Evolutionary conservation across 2,329 filamentous ascomycete species (phyloP).

Genomic region (Alternaria burnsii): DNA sequence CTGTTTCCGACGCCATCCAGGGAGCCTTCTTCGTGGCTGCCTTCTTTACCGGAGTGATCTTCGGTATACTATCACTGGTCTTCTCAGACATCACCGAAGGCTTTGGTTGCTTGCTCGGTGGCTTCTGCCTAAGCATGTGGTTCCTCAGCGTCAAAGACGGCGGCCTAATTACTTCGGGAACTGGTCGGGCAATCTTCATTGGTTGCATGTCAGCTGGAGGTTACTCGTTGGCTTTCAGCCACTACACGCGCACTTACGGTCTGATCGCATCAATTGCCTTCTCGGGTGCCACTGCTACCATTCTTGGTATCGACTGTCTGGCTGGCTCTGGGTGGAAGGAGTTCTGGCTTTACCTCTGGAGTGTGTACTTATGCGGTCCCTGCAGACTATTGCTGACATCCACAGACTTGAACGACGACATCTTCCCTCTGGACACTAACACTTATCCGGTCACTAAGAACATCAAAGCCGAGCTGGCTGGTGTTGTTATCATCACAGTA

Average conservation of each 20-base stretch:
- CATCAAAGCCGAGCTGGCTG: constrained; percentile 84
- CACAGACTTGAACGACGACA: constrained; percentile 71
- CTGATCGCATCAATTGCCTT: constrained; percentile 82
- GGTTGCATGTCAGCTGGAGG: constrained; percentile 71
- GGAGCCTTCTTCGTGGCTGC: constrained; percentile 86
- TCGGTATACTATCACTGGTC: constrained; percentile 77
- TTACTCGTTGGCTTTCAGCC: constrained; percentile 76
- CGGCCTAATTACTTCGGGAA: constrained; percentile 71
- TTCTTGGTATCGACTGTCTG: constrained; percentile 91
- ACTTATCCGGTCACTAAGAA: constrained; percentile 88
- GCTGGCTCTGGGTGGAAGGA: constrained; percentile 91
- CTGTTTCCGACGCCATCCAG: constrained; percentile 77
- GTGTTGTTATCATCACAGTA: constrained; percentile 76
- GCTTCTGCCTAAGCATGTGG: constrained; percentile 91
- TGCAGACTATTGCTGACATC: constrained; percentile 21
- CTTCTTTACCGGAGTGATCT: constrained; percentile 73
- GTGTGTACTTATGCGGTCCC: constrained; percentile 51
- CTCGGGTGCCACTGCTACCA: constrained; percentile 77
- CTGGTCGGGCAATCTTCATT: constrained; percentile 78
- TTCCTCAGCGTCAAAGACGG: constrained; percentile 79
- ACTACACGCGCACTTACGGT: constrained; percentile 78
- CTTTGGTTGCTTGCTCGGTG: constrained; percentile 85
- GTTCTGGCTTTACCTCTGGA: constrained; percentile 95
- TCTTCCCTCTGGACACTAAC: constrained; percentile 78
- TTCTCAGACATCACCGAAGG: constrained; percentile 87